Conservation (phyloP, 2,329 filamentous ascomycete genomes). For the Pyrenophora teres region DNA sequence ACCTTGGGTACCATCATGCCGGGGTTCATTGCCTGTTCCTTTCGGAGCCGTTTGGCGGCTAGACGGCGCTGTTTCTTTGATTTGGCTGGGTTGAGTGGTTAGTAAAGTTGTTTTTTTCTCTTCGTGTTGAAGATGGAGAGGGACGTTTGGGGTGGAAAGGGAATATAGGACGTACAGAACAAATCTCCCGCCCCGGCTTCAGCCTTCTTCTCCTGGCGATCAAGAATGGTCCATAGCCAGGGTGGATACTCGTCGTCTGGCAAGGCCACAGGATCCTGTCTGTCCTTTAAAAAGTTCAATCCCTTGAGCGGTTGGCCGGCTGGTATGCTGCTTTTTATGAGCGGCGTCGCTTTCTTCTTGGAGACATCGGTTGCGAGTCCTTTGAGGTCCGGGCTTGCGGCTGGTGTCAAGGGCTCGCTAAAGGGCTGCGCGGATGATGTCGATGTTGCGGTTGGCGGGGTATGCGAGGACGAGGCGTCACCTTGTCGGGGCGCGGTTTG, state of each 20-base stretch:
- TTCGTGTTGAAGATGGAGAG: no score
- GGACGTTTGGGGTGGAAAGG: neutral
- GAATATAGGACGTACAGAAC: constrained; percentile 68
- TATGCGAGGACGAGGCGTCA: constrained; percentile 31
- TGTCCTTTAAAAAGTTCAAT: constrained; percentile 77
- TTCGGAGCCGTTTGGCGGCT: constrained; percentile 69
- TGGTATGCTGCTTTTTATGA: constrained; percentile 57
- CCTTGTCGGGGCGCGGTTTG: constrained; percentile 35
- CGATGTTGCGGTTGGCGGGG: constrained; percentile 50
- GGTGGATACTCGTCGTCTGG: constrained; percentile 76
- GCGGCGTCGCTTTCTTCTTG: constrained; percentile 37
- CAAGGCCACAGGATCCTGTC: constrained; percentile 72
- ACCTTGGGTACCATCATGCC: constrained; percentile 67
- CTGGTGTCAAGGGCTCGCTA: constrained; percentile 46
- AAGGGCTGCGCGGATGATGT: constrained; percentile 54
- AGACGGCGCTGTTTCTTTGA: constrained; percentile 78
- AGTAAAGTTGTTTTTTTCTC: no score
- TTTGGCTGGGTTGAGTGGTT: constrained; percentile 54
- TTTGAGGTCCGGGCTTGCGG: constrained; percentile 27
- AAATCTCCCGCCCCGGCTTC: constrained; percentile 69
- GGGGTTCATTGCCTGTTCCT: constrained; percentile 67
- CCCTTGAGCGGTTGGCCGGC: constrained; percentile 74
- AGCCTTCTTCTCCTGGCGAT: constrained; percentile 60
- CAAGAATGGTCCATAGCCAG: constrained; percentile 78
- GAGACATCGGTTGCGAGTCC: constrained; percentile 30